phyloP scores from a whole-genome alignment of 768 basidiomycete species.

The Panus rudis region DNA sequence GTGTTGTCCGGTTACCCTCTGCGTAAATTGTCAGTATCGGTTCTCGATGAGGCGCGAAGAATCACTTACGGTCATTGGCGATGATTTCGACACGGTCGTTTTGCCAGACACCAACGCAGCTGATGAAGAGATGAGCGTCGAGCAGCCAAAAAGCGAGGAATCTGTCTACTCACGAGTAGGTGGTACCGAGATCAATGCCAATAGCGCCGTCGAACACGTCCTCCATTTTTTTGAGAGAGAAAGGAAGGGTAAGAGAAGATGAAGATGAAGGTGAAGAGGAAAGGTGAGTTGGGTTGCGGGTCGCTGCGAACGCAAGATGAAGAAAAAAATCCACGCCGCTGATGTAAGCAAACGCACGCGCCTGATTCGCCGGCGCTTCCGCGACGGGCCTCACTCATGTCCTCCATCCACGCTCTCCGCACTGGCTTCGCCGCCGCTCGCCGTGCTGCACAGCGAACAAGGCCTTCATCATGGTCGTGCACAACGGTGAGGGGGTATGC shows the following conservation, averaged over 20 bases:
- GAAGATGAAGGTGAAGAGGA: no score
- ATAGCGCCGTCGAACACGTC: constrained; percentile 94
- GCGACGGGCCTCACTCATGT: constrained; percentile 14
- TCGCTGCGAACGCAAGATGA: constrained; percentile 26
- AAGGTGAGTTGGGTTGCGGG: constrained; percentile 16
- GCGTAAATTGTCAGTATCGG: constrained; percentile 7
- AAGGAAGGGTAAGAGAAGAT: constrained; percentile 20
- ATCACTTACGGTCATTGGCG: constrained; percentile 82
- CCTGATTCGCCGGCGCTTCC: constrained; percentile 22
- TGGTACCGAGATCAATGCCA: constrained; percentile 96
- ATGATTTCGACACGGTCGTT: constrained; percentile 23
- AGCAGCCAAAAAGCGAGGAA: constrained; percentile 8
- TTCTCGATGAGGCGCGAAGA: neutral
- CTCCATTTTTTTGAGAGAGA: constrained; percentile 61
- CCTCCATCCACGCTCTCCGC: constrained; percentile 18
- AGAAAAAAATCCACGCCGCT: constrained; percentile 39
- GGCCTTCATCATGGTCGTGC: neutral
- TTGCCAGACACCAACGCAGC: constrained; percentile 68
- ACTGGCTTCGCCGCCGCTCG: constrained; percentile 12
- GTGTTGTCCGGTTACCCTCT: constrained; percentile 99
- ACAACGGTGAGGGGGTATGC: no score
- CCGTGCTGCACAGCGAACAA: constrained; percentile 10
- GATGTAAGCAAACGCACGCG: constrained; percentile 42
- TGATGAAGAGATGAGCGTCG: constrained; percentile 29
- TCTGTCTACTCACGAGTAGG: constrained; percentile 70